Evolutionary conservation across 495 filamentous ascomycete species (phyloP), one percentile per base, ranked within the genome.

Genomic region (Collariella sp.): DNA sequence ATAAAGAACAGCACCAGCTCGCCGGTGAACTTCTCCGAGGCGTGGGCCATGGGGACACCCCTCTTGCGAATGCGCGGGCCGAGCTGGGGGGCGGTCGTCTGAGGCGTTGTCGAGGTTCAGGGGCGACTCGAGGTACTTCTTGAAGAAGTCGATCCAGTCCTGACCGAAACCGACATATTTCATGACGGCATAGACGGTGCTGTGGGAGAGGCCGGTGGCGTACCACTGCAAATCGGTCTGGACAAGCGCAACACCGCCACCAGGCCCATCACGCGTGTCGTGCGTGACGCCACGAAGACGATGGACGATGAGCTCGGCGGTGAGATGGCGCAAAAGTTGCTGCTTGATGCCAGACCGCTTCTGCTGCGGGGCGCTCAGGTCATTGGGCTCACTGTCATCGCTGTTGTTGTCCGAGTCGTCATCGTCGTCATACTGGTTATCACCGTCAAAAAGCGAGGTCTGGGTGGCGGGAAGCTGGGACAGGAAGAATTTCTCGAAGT

Each of bases 1-100:
- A 87, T 76, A 58, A 79, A 79, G 63, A 85, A 86, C 1, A 88
- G 67, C 7, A 86, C 69, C 1, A 77, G 64, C 52, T 88, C 84
- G 0, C 82, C 82, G 26, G 83, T 74, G 36, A 81, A 65, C 50
- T 83, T 78, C 20, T 81, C 80, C 18, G 84, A 69, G 9, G 74
- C 71, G 61, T 87, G 83, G 19, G 78, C 76, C 64, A 83, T 82
- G 2, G 83, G 83, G 11, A 85, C 70, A 6, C 83, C 84, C 13
- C 78, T 68, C 52, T 69, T 76, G 16, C 83, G 77, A 3, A 67
- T 65, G 24, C 71, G 74, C 5, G 24, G 71, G 43, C 56, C 66
- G 10, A 48, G 55, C 53, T 56, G 34, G 50, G 50, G n/a, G 34
- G 3, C 72, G 67, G 39, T 68, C 62, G 5, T 74, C 68, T 0